Conservation (phyloP, 1,284 basidiomycete species). For the Ustilago xerochloae region DNA sequence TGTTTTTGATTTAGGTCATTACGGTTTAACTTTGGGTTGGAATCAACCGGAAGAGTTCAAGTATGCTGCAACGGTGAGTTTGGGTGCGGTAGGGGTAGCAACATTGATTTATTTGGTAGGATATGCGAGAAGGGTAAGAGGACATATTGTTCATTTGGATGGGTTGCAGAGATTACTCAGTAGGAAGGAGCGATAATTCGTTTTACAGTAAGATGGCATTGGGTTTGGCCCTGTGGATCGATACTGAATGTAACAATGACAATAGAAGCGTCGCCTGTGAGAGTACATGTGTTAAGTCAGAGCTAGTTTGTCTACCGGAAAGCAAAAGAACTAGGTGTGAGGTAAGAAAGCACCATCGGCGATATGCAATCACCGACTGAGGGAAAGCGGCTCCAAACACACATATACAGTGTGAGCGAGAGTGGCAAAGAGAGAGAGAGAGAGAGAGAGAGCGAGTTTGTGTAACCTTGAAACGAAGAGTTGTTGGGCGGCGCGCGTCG, state of each 20-base stretch:
- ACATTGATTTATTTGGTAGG: constrained; percentile 52
- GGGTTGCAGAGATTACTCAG: constrained; percentile 36
- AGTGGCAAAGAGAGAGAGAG: not conserved
- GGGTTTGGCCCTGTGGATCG: not conserved
- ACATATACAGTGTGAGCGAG: constrained; percentile 4
- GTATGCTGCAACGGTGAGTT: constrained; percentile 50
- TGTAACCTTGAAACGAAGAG: not conserved
- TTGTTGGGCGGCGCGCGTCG: constrained; percentile 1
- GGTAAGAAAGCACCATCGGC: too few relatives aligned
- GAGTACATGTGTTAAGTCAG: too few relatives aligned
- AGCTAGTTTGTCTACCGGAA: too few relatives aligned
- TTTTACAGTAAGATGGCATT: not conserved
- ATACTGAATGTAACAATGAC: not conserved
- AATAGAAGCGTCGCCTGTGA: too few relatives aligned
- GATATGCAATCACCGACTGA: too few relatives aligned
- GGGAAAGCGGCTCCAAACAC: too few relatives aligned
- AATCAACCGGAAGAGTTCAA: constrained; percentile 51
- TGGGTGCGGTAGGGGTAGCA: constrained; percentile 47
- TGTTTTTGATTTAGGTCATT: constrained; percentile 53
- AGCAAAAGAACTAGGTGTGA: too few relatives aligned
- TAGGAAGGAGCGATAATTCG: constrained; percentile 29
- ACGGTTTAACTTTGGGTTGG: constrained; percentile 56
- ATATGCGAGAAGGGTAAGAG: constrained; percentile 55
- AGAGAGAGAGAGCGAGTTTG: not conserved
- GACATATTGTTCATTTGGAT: constrained; percentile 59